Conservation (phyloP, 805 yeast species). For the Starmerella stellata region DNA sequence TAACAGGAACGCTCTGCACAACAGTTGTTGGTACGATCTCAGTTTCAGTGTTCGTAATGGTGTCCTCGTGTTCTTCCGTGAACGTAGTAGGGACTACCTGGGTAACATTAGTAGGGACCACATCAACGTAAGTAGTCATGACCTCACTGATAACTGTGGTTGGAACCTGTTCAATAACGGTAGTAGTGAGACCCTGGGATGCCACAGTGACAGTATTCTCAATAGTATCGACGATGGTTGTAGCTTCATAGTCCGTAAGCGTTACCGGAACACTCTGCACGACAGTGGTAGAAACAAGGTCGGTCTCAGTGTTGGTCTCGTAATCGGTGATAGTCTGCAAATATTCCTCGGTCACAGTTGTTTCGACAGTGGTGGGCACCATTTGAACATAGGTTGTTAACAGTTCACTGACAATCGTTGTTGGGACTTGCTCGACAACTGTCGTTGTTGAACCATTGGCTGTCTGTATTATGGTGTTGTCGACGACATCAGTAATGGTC, state of each 20-base stretch:
- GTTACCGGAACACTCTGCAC: background rate
- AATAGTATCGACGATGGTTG: background rate
- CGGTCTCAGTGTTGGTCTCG: background rate
- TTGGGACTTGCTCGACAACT: background rate
- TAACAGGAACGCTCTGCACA: too few relatives aligned
- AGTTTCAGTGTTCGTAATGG: conserved; percentile 5
- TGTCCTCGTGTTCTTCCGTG: conserved; percentile 7
- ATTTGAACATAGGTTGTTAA: background rate
- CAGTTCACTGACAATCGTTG: background rate
- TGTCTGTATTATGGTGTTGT: background rate
- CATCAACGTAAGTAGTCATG: background rate
- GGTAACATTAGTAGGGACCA: background rate
- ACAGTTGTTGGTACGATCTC: conserved; percentile 7
- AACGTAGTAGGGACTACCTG: background rate
- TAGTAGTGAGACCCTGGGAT: background rate
- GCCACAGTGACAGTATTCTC: background rate
- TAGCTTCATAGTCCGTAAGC: background rate
- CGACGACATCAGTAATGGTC: background rate
- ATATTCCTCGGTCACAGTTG: background rate
- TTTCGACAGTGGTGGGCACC: background rate
- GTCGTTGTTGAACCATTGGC: background rate
- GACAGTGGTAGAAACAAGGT: background rate
- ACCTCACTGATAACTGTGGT: background rate
- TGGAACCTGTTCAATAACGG: background rate
- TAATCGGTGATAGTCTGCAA: background rate